phyloP scores from a whole-genome alignment of 1,284 basidiomycete species.

The Sporisorium graminicola region DNA sequence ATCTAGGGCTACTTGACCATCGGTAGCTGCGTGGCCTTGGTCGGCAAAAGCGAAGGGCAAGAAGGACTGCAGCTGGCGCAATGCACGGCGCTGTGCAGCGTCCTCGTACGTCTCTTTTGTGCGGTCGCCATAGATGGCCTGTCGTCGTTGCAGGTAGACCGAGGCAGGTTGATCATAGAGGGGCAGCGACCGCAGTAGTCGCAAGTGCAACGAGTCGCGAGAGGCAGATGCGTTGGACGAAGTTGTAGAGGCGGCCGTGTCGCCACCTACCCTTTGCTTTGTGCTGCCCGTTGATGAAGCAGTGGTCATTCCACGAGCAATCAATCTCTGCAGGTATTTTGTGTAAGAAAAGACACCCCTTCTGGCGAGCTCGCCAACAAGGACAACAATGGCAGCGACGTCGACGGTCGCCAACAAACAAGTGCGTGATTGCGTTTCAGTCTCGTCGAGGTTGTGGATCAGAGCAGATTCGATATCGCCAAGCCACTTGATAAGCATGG shows the following conservation, averaged over 20 bases:
- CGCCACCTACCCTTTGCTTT: neutral
- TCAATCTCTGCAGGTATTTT: conserved; percentile 85
- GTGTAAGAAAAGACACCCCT: conserved; percentile 83
- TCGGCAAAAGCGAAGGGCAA: conserved; percentile 42
- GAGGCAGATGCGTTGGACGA: conserved; percentile 5
- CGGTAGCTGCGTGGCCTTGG: neutral
- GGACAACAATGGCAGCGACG: conserved; percentile 75
- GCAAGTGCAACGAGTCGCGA: conserved; percentile 47
- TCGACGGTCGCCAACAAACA: conserved; percentile 26
- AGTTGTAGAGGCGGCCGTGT: neutral
- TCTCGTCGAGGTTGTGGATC: neutral
- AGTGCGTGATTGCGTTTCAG: neutral
- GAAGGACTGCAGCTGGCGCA: conserved; percentile 51
- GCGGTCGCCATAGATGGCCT: conserved; percentile 65
- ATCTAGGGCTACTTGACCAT: neutral
- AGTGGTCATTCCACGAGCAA: conserved; percentile 76
- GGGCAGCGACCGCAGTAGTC: conserved; percentile 62
- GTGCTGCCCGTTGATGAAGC: conserved; percentile 1
- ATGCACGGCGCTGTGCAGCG: conserved; percentile 61
- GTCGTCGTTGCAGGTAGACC: conserved; percentile 56
- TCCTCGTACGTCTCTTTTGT: conserved; percentile 66
- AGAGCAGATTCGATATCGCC: conserved; percentile 68
- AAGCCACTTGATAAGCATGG: conserved; percentile 82
- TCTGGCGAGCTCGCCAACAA: conserved; percentile 84
- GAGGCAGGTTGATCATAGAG: conserved; percentile 47